phyloP scores from a whole-genome alignment of 495 filamentous ascomycete genomes.

The Podospora bellae-mahoneyi region DNA sequence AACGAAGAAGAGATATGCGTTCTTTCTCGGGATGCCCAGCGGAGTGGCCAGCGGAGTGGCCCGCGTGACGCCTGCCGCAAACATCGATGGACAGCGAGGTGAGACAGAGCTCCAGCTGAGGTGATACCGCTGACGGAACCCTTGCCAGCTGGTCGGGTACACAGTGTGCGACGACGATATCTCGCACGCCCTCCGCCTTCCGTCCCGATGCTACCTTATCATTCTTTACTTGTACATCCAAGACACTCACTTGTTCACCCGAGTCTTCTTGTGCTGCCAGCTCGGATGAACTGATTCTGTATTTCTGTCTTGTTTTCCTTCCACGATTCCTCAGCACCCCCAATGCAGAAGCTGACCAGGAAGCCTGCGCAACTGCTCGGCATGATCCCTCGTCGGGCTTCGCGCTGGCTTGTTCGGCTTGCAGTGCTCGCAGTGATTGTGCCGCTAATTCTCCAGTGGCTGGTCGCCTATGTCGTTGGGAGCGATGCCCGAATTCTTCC shows the following conservation, averaged over 20 bases:
- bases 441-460: slow-evolving; percentile 38
- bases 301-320: neutral
- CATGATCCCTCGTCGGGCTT: slow-evolving; percentile 28
- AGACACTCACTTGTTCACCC: neutral
- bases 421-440: slow-evolving; percentile 28
- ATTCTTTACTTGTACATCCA: too few relatives aligned
- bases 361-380: slow-evolving; percentile 19
- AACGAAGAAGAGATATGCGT: neutral
- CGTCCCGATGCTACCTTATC: neutral
- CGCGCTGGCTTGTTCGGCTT: slow-evolving; percentile 30
- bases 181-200: neutral
- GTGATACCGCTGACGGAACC: neutral
- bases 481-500: slow-evolving; percentile 40
- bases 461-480: slow-evolving; percentile 38
- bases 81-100: neutral
- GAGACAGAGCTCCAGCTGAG: neutral
- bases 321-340: neutral
- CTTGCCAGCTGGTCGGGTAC: neutral
- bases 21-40: neutral
- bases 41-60: too few relatives aligned
- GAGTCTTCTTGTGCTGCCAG: neutral
- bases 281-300: neutral
- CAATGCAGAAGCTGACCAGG: slow-evolving; percentile 1
- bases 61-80: neutral
- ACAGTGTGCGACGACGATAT: neutral